A percentile compares a stretch with the other conserved stretches of the same genome.
These are phyloP conservation scores for Lachnellula occidentalis DNA, from an alignment of 2,329 filamentous ascomycete species.

Conservation along the genomic window DNA sequence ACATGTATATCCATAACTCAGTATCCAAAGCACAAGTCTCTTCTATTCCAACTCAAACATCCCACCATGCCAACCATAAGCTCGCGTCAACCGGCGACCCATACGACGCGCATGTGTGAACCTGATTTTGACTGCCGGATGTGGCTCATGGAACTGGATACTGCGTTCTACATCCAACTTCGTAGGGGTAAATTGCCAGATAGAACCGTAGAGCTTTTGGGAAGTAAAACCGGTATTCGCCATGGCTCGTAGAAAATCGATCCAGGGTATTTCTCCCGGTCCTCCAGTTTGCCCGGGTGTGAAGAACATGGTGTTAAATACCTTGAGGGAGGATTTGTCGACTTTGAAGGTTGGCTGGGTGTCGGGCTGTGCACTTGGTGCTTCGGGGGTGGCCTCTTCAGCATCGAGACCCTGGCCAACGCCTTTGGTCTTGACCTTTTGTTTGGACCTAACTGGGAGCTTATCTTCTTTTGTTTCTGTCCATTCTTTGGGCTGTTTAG, in stretches of 20 bases:
- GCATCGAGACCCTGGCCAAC: neutral
- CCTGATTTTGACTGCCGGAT: conserved; percentile 46
- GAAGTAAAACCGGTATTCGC: conserved; percentile 41
- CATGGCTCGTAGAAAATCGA: conserved; percentile 48
- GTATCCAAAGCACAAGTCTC: no score
- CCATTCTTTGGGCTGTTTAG: neutral
- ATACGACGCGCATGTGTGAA: conserved; percentile 40
- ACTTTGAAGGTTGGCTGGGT: conserved; percentile 27
- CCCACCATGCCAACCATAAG: conserved; percentile 43
- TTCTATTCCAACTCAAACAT: conserved; percentile 35
- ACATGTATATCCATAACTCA: no score
- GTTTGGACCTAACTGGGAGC: neutral
- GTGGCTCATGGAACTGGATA: conserved; percentile 57
- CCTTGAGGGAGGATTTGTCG: conserved; percentile 34
- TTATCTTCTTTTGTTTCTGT: neutral
- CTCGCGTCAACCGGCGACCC: conserved; percentile 42
- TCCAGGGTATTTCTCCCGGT: conserved; percentile 46
- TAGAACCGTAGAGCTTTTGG: conserved; percentile 53
- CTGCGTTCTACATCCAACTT: conserved; percentile 36
- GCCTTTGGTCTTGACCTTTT: neutral
- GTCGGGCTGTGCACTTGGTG: neutral
- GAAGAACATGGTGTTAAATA: conserved; percentile 39
- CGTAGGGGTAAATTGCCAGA: conserved; percentile 51
- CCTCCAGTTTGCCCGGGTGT: conserved; percentile 29
- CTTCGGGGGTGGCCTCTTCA: neutral